Evolutionary conservation across 2,329 filamentous ascomycete genomes (phyloP), one percentile per base, ranked within the genome.

Genomic region (Fonsecaea pedrosoi): DNA sequence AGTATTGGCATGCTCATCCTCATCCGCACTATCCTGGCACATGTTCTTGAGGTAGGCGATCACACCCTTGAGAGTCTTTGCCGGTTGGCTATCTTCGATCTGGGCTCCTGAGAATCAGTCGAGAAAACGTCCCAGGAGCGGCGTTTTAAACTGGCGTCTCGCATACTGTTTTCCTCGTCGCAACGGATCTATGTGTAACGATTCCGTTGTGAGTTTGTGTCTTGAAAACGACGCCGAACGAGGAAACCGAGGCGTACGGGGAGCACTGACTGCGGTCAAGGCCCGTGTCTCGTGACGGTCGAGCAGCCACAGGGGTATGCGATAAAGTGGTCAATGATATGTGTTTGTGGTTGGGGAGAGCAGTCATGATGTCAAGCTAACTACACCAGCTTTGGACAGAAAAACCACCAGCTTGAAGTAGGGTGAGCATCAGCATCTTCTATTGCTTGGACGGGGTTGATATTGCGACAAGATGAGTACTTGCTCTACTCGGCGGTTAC

Each of bases 21-120:
- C 18, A 18, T 30, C n/a, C 3, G 15, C 42, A 37, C 34, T 42
- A 2, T 18, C 35, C 8, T 42, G n/a, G 45, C 9, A 18, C 15
- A 35, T 53, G 48, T 61, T 34, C 21, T 40, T 37, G 59, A 61
- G 35, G n/a, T 54, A 61, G 15, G 59, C 59, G 18, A 53, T 34
- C 2, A 21, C 34, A 21, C 45, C 59, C 32, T 54, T 40, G 2
- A 61, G 7, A 6, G 42, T 25, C 45, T 54, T 54, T 18, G 48
- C 25, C 13, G 18, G n/a, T n/a, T 32, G 32, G 21, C 30, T 54
- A 13, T 30, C 45, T 21, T 42, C 40, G 10, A 25, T 30, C 30
- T 30, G n/a, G n/a, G 34, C 18, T 6, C 54, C 48, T 15, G 45
- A 25, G 6, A 61, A 15, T 2, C 25, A 18, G 18, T 54, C 34